Percentiles rank a stretch among this genome's conserved stretches.
These are phyloP conservation scores for Mycena maculata DNA, from an alignment of 768 basidiomycete species.

Conservation along the genomic window DNA sequence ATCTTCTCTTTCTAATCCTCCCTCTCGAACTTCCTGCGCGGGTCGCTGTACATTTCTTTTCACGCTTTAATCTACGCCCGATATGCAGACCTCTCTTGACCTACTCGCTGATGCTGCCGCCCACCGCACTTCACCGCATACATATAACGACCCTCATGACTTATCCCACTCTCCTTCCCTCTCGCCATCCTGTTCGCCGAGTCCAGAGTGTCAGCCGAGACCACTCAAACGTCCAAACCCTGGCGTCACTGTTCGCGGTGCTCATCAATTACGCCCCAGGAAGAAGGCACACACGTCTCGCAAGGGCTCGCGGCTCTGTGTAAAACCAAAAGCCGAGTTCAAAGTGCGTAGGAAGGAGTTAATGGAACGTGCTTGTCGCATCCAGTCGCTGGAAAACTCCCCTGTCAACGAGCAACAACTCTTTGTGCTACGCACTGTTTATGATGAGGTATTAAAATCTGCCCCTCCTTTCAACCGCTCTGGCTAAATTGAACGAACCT, in stretches of 20 bases:
- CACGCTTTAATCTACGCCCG: slow-evolving; percentile 1
- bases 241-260: not conserved
- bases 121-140: not conserved
- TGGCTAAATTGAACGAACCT: not conserved
- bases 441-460: slow-evolving; percentile 58
- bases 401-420: slow-evolving; percentile 69
- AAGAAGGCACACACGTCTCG: slow-evolving; percentile 27
- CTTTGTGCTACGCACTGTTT: slow-evolving; percentile 70
- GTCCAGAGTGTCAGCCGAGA: not conserved
- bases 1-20: not conserved
- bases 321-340: slow-evolving; percentile 30
- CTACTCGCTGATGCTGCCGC: slow-evolving; percentile 29
- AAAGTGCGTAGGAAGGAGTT: slow-evolving; percentile 33
- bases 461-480: not conserved
- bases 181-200: slow-evolving; percentile 1
- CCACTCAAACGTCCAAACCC: not conserved
- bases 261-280: slow-evolving; percentile 21
- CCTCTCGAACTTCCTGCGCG: slow-evolving; percentile 26
- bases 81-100: slow-evolving; percentile 21
- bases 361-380: slow-evolving; percentile 29
- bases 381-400: slow-evolving; percentile 51
- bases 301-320: slow-evolving; percentile 26
- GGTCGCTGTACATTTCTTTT: slow-evolving; percentile 26
- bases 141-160: slow-evolving; percentile 29
- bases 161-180: slow-evolving; percentile 6